Conservation (phyloP, 2,329 filamentous ascomycete genomes). For the Venturiaceae sp. region DNA sequence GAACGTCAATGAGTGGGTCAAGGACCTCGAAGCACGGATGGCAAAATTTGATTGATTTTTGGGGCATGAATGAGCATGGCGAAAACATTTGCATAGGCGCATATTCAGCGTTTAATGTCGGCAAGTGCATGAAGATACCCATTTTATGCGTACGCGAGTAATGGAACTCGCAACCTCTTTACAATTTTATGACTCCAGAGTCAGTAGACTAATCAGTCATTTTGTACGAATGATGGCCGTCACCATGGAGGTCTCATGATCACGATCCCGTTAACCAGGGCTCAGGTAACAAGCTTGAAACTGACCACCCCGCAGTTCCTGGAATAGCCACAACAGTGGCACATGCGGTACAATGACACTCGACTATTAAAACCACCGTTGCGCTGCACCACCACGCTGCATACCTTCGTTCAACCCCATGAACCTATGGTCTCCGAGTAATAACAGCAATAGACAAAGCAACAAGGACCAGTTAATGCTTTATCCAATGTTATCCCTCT, state of each 20-base stretch:
- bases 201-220: too few relatives aligned
- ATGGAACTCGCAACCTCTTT: background rate
- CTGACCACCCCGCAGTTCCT: background rate
- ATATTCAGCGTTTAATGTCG: background rate
- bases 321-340: background rate
- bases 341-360: background rate
- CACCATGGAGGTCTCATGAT: background rate
- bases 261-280: too few relatives aligned
- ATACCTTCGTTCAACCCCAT: background rate
- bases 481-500: background rate
- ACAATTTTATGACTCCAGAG: too few relatives aligned
- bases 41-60: constrained; percentile 24
- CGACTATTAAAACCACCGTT: background rate
- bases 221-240: too few relatives aligned
- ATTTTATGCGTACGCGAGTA: background rate
- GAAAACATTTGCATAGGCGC: background rate
- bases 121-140: background rate
- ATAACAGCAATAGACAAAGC: background rate
- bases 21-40: constrained; percentile 72
- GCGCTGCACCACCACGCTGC: background rate
- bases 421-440: background rate
- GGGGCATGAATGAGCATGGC: background rate
- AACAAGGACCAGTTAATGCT: background rate
- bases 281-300: too few relatives aligned
- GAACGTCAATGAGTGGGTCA: constrained; percentile 82